phyloP scores from a whole-genome alignment of 2,329 filamentous ascomycete species.

The Ophiosphaerella herpotricha region DNA sequence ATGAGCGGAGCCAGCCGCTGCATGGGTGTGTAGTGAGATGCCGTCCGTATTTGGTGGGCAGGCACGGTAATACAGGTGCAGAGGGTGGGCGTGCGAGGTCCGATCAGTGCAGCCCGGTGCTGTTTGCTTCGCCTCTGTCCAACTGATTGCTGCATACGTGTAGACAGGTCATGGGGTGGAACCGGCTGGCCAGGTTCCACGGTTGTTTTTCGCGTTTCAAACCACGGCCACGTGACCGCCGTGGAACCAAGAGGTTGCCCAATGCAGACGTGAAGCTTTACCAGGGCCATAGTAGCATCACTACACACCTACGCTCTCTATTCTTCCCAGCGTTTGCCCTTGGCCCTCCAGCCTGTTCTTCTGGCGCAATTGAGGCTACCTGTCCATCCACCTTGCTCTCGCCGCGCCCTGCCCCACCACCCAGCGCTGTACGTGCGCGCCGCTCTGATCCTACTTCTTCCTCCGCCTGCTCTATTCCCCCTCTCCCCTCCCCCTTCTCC shows the following conservation, averaged over 20 bases:
- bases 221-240: neutral
- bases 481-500: slow-evolving; percentile 1
- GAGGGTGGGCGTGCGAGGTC: too few species aligned
- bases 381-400: slow-evolving; percentile 31
- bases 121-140: too few species aligned
- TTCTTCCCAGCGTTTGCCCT: slow-evolving; percentile 41
- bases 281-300: slow-evolving; percentile 31
- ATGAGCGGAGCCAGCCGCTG: slow-evolving; percentile 25
- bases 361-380: slow-evolving; percentile 40
- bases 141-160: too few species aligned
- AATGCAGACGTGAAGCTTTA: slow-evolving; percentile 5
- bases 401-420: slow-evolving; percentile 16
- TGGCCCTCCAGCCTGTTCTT: slow-evolving; percentile 24
- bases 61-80: too few species aligned
- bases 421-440: slow-evolving; percentile 33
- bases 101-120: too few species aligned
- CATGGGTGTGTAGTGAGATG: slow-evolving; percentile 2
- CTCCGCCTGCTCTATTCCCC: slow-evolving; percentile 16
- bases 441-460: slow-evolving; percentile 25
- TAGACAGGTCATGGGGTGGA: too few species aligned
- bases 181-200: too few species aligned
- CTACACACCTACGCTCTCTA: slow-evolving; percentile 37
- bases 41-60: too few species aligned
- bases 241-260: too few species aligned
- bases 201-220: too few species aligned